phyloP scores from a whole-genome alignment of 2,329 filamentous ascomycete species.

The Nannizzia gypsea region DNA sequence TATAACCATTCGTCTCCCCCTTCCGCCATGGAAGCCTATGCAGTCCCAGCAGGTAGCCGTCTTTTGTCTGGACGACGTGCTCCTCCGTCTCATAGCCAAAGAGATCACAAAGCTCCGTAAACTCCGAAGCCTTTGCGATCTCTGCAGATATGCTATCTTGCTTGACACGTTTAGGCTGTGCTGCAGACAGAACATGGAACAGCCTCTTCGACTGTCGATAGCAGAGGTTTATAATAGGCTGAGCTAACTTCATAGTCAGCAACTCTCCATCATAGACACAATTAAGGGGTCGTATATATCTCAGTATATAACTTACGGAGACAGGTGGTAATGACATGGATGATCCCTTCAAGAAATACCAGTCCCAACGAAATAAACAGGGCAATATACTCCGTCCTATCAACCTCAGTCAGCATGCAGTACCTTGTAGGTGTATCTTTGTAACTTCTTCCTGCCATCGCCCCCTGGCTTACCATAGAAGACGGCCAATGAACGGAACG shows the following conservation, averaged over 20 bases:
- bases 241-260: slow-evolving; percentile 41
- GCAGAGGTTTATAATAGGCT: slow-evolving; percentile 67
- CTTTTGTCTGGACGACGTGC: slow-evolving; percentile 85
- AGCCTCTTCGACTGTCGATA: slow-evolving; percentile 70
- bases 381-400: slow-evolving; percentile 73
- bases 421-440: neutral
- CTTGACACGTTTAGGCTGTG: slow-evolving; percentile 51
- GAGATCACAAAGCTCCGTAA: slow-evolving; percentile 81
- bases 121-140: slow-evolving; percentile 78
- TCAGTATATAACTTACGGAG: slow-evolving; percentile 54
- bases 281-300: neutral
- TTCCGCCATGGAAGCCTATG: slow-evolving; percentile 75
- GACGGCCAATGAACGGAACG: slow-evolving; percentile 52
- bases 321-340: slow-evolving; percentile 75
- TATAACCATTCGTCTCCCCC: slow-evolving; percentile 65
- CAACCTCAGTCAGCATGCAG: neutral
- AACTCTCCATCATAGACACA: neutral
- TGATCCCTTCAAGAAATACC: slow-evolving; percentile 67
- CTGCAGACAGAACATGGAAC: slow-evolving; percentile 67
- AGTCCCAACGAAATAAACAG: slow-evolving; percentile 73
- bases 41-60: slow-evolving; percentile 83
- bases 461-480: slow-evolving; percentile 36
- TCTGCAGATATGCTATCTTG: slow-evolving; percentile 61
- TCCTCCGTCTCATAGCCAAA: slow-evolving; percentile 93
- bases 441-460: neutral